Evolutionary conservation across 2,329 filamentous ascomycete species (phyloP), one percentile per base, ranked within the genome.

Genomic region (Endoconidiophora polonica): DNA sequence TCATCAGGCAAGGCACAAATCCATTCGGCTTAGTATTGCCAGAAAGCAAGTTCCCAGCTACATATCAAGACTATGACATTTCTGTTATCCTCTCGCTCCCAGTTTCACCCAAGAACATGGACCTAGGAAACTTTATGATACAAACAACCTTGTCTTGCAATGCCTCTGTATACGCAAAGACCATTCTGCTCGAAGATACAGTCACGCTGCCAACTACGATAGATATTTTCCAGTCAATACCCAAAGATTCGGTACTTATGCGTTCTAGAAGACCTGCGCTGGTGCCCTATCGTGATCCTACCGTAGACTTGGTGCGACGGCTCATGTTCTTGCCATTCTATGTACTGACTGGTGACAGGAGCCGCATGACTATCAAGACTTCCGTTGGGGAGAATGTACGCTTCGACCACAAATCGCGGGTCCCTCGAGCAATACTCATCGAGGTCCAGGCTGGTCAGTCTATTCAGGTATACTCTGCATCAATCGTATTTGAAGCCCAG

Each of bases 111-210:
- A 65, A 72, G 1, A 98, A 98, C 59, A 66, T 83, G 20, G 74
- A 74, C 2, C 74, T 76, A 12, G 91, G 91, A 24, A 96, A 96
- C 66, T 96, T 95, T 70, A 98, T 98, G 91, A 68, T 96, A 16
- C 81, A 84, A 44, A 67, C 94, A 14, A 74, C 49, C 10, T 6
- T 46, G 9, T 42, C 51, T 12, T 42, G 39, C 9, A 20, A 36
- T 10, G 40, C 47, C 12, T 33, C 37, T 7, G 42, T 22, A 10
- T 22, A 26, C 14, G 40, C 37, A 9, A 29, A 39, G 6, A 24
- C 43, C n/a, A 14, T 41, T 18, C 7, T 38, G 4, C 20, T 40
- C n/a, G 43, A 49, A 6, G 47, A 48, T 29, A 29, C 23, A 6
- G 22, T 20, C 20, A 26, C 22, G 7, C 44, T 29, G 3, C 14